Base-by-base conservation (phyloP, 495 filamentous ascomycete species). In the Hypoxylon crocopeplum region DNA sequence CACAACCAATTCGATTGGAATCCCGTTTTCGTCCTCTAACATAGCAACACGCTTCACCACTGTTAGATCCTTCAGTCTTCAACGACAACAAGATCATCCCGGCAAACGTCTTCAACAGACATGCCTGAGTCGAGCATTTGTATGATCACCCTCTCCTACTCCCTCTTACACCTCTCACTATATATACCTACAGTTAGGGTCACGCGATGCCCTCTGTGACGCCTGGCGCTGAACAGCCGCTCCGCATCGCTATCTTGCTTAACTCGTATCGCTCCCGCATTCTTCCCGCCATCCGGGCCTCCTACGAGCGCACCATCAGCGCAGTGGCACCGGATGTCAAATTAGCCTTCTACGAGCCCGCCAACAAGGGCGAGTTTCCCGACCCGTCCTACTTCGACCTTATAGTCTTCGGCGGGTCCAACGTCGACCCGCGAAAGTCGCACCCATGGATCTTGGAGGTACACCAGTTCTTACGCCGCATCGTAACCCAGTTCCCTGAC, bases 391-490 rank as follows among this genome's bases (percentile, higher is more conserved):
- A 59, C 7, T 81, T 77, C 49, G 78, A 80, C 59, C 59, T 79
- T 29, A 76, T 81, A 53, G 72, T 81, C 34, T 51, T 80, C 19
- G 76, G 76, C 49, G 79, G 79, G 39, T 69, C 75, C 15, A 81
- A 77, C 22, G 74, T 70, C 44, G 77, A 80, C 53, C 76, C 78
- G 27, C 71, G 72, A 21, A 74, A 73, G 48, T 65, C 44, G 7
- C 72, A 78, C 39, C 53, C 53, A 8, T 80, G 79, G 78, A 75
- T 80, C 27, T 59, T 77, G 16, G 68, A 75, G 27, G 69, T 79
- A 7, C 77, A 78, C 41, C 36, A 62, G 1, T 80, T 76, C 45
- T 59, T 81, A 17, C 70, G 71, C 13, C 68, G 67, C 21, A 59
- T 75, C 5, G 73, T 74, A n/a, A 45, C 29, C 5, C 41, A 71